Evolutionary conservation across 805 yeast genomes (phyloP), one percentile per base, ranked within the genome.

Genomic region (Millerago galiae): DNA sequence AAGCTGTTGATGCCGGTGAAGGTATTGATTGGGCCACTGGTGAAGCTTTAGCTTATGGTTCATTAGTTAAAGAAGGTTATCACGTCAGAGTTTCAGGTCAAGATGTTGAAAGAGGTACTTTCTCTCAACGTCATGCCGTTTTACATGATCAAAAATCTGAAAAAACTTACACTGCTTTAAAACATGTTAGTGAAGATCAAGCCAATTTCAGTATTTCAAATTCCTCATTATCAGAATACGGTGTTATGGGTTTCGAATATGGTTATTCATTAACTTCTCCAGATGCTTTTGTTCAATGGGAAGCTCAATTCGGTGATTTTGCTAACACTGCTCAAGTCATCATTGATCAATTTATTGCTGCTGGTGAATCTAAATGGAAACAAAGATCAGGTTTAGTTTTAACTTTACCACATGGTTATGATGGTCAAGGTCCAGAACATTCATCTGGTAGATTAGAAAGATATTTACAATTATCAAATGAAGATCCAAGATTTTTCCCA

Each of bases 371-470:
- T 54, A 93, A 93, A 72, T 93, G 99, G 99, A 85, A 87, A 65
- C 99, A 93, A 76, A 85, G 99, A 71, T 87, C 96, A 12, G 99
- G 99, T 65, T 63, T 93, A 46, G 95, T 93, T 31, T 70, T 93
- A 55, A 87, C 97, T 4, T 76, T 93, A 68, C 99, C 99, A 45
- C 99, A 93, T 65, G 99, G 99, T 72, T 93, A 90, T 66, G 99
- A 93, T 65, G 99, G 99, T 54, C 99, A 93, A 74, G 99, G 99
- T 60, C 98, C 99, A 53, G 99, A 93, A 74, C 99, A 93, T 71
- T 93, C 99, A 24, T 86, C 96, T 44, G 98, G 95, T 59, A 83
- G 98, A 77, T 68, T 93, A 42, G 99, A 93, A 74, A 83, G 99
- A 74, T 93, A 89, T 72, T 75, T 93, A 67, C 96, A 87, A 72